Evolutionary conservation across 805 yeast genomes (phyloP), one percentile per base, ranked within the genome.

Genomic region (Millerozyma acaciae): DNA sequence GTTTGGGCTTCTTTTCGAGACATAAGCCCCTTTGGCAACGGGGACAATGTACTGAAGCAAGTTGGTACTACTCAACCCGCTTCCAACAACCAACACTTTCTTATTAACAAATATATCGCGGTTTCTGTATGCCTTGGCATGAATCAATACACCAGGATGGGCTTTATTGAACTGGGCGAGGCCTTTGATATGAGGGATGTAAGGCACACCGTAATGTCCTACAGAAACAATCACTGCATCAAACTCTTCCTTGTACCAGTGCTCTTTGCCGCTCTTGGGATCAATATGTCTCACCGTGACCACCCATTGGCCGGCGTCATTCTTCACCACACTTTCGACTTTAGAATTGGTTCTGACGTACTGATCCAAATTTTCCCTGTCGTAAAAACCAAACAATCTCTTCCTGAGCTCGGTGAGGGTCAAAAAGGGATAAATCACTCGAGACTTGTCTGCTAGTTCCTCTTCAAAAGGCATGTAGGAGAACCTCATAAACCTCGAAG

Each of bases 151-250:
- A 2, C 57, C 66, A 1, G 83, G 82, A 41, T 51, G 57, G 28
- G 52, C 45, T 8, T 43, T 43, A 29, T 55, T 52, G 70, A 74
- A 78, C 34, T 67, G 69, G 8, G 58, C 51, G 16, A 83, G 48
- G 1, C 88, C 88, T 2, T 55, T 51, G 27, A 71, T 65, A 14
- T 65, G 57, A 1, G 93, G 90, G 30, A 75, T 55, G 42, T 49
- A 66, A 1, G 93, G 90, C 17, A 70, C 61, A 28, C 79, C 73
- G 51, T 71, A 80, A 38, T 76, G 77, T 1, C 93, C 93, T 6
- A 73, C 60, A 5, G 86, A 82, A 7, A 80, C 53, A 3, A 76
- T 73, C 5, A 83, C 73, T 6, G 76, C 83, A 49, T 83, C 89
- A 42, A 68, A 76, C 21, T 49, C 51, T 33, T 73, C 73, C 16